phyloP scores from a whole-genome alignment of 2,329 filamentous ascomycete species.

The Aspergillus pseudonomiae region DNA sequence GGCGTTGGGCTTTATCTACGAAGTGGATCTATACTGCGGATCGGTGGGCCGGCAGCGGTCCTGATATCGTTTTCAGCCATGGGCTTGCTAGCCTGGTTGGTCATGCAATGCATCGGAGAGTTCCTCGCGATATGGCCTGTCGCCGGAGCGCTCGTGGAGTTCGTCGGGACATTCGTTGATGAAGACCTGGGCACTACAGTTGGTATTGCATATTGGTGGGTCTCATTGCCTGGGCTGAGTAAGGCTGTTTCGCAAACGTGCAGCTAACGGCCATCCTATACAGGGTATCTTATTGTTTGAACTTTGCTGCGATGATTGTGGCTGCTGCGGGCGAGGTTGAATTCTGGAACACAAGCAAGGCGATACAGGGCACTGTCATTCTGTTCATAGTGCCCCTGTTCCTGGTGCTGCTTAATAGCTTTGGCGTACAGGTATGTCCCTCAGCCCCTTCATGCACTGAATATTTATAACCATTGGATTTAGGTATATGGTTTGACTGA shows the following conservation, averaged over 20 bases:
- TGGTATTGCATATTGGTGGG: constrained; percentile 40
- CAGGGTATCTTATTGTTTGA: constrained; percentile 35
- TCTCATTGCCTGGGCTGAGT: background rate
- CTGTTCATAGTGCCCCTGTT: constrained; percentile 25
- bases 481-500: constrained; percentile 28
- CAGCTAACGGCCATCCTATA: background rate
- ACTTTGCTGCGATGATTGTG: constrained; percentile 32
- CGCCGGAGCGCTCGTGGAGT: constrained; percentile 40
- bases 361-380: constrained; percentile 26
- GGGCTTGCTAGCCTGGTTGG: constrained; percentile 35
- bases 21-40: constrained; percentile 35
- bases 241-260: background rate
- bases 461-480: background rate
- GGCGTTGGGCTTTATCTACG: constrained; percentile 38
- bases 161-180: constrained; percentile 41
- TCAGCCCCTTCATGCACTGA: background rate
- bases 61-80: constrained; percentile 37
- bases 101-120: constrained; percentile 46
- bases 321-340: constrained; percentile 29
- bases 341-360: constrained; percentile 28
- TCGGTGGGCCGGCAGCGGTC: constrained; percentile 37
- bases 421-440: constrained; percentile 21
- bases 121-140: constrained; percentile 43
- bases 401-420: constrained; percentile 25
- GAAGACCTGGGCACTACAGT: constrained; percentile 39